Conservation (phyloP, 2,329 filamentous ascomycete genomes). For the Ceratocystis alfenasii region DNA sequence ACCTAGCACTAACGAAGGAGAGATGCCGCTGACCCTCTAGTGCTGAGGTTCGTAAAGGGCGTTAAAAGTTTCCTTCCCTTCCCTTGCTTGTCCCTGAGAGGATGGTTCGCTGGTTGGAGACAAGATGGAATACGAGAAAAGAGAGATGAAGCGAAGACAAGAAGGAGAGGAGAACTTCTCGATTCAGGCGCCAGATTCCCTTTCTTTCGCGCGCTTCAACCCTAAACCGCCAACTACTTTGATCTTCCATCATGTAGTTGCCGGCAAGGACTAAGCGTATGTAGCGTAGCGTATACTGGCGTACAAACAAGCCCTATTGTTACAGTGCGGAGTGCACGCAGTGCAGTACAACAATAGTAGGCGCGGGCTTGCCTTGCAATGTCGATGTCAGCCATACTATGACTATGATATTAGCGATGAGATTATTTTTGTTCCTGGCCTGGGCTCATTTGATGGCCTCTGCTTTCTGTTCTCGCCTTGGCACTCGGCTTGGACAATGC, state of each 20-base stretch:
- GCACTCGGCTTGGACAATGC: neutral
- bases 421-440: neutral
- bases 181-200: too few relatives aligned
- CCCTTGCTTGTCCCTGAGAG: neutral
- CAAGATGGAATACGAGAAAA: slow-evolving; percentile 4
- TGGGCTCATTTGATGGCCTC: neutral
- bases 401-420: too few relatives aligned
- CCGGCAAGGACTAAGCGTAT: too few relatives aligned
- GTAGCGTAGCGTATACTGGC: too few relatives aligned
- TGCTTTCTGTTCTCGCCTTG: neutral
- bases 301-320: neutral
- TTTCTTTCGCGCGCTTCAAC: too few relatives aligned
- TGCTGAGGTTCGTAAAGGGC: neutral
- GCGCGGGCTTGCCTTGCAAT: too few relatives aligned
- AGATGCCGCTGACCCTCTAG: neutral
- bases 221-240: too few relatives aligned
- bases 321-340: neutral
- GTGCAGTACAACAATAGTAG: too few relatives aligned
- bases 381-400: too few relatives aligned
- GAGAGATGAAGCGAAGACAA: neutral
- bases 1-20: neutral
- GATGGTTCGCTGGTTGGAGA: neutral
- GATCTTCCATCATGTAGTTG: too few relatives aligned
- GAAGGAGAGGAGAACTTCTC: neutral
- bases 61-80: neutral